These are phyloP conservation scores for Corylus avellana DNA, from an alignment of 306 rosid species.

Conservation along the genomic window DNA sequence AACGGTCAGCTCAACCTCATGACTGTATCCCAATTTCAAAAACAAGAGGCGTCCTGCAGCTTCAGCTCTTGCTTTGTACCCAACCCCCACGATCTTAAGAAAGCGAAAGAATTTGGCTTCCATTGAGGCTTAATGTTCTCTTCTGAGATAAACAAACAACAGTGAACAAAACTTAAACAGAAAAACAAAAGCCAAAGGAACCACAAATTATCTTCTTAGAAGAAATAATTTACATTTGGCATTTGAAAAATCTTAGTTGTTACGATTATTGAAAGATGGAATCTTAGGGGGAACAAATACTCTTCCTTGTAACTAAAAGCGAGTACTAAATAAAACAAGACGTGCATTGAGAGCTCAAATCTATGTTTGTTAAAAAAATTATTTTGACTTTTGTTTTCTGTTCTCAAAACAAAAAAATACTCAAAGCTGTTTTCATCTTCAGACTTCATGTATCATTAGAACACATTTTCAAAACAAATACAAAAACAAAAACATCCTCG, in stretches of 20 bases:
- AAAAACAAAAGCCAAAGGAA: not conserved
- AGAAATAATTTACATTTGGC: not conserved
- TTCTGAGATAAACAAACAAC: not conserved
- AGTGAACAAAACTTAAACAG: not conserved
- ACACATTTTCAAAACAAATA: no score
- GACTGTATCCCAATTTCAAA: slow-evolving; percentile 87
- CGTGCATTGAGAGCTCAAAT: not conserved
- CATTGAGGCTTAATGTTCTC: slow-evolving; percentile 29
- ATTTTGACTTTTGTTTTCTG: no score
- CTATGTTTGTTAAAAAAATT: no score
- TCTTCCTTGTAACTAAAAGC: not conserved
- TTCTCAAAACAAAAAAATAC: no score
- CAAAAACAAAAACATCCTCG: no score
- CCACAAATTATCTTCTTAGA: not conserved
- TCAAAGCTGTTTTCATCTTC: no score
- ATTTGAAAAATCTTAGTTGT: not conserved
- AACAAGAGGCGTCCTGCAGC: slow-evolving; percentile 68
- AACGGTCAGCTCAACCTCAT: slow-evolving; percentile 73
- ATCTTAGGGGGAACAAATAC: not conserved
- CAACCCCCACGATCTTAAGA: slow-evolving; percentile 88
- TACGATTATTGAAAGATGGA: not conserved
- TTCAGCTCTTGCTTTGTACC: slow-evolving; percentile 89
- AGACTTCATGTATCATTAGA: no score
- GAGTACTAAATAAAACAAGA: not conserved
- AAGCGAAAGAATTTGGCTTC: slow-evolving; percentile 75